Conservation (phyloP, 495 filamentous ascomycete genomes). For the Bathelium albidoporum region DNA sequence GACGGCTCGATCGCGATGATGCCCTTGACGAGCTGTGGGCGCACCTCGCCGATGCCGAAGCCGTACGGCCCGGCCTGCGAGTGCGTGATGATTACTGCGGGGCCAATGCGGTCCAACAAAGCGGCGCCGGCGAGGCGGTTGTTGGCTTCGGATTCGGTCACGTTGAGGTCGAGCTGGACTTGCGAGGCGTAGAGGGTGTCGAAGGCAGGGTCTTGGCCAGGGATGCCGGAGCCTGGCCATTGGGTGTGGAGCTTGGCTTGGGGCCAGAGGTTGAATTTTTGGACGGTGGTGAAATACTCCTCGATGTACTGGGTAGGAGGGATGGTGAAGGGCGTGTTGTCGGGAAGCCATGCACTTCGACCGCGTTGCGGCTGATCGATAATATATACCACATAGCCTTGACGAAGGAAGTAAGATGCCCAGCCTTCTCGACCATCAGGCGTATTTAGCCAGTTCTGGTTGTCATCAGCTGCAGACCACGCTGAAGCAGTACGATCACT, state of each 20-base stretch:
- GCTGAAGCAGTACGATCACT: too few species aligned
- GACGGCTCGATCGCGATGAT: conserved; percentile 27
- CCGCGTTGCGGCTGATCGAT: conserved; percentile 37
- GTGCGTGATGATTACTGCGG: conserved; percentile 27
- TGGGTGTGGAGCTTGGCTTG: conserved; percentile 39
- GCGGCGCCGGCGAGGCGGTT: conserved; percentile 22
- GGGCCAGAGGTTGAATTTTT: conserved; percentile 33
- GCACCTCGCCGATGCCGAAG: conserved; percentile 26
- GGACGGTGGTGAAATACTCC: conserved; percentile 33
- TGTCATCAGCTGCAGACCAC: conserved; percentile 9
- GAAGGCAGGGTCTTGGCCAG: conserved; percentile 35
- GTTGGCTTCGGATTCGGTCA: conserved; percentile 14
- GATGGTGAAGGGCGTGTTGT: conserved; percentile 23
- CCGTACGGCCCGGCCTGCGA: conserved; percentile 27
- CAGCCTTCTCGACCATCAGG: conserved; percentile 40
- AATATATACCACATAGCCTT: conserved; percentile 39
- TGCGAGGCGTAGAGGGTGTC: conserved; percentile 34
- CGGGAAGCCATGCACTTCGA: conserved; percentile 32
- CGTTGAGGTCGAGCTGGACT: conserved; percentile 24
- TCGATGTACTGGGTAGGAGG: conserved; percentile 31
- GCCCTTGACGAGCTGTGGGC: conserved; percentile 12
- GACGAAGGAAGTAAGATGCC: conserved; percentile 37
- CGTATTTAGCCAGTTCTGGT: conserved; percentile 34
- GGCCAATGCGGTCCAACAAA: conserved; percentile 29
- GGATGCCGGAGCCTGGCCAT: conserved; percentile 38